A percentile compares a stretch with the other conserved stretches of the same genome.
These are phyloP conservation scores for Trichosanthes truncata DNA, from an alignment of 306 rosid species.

Conservation along the genomic window DNA sequence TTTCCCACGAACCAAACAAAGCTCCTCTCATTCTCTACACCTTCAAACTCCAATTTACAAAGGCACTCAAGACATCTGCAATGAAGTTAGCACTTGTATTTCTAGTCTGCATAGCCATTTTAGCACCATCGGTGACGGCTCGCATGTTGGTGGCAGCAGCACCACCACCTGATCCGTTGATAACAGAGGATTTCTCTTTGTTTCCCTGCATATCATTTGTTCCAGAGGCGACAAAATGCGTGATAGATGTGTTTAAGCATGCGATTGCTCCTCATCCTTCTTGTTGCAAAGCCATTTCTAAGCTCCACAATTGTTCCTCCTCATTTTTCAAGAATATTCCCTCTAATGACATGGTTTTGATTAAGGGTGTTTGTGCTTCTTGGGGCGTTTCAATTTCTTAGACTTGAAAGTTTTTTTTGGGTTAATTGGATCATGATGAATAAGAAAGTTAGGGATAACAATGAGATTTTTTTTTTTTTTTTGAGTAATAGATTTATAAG, in stretches of 20 bases:
- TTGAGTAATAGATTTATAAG: no score
- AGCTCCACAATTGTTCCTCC: not conserved
- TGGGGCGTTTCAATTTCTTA: not conserved
- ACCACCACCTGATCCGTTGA: not conserved
- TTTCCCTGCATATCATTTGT: not conserved
- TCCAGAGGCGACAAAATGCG: not conserved
- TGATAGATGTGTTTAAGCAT: not conserved
- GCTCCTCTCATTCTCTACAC: no score
- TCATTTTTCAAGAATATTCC: not conserved
- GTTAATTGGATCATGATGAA: no score
- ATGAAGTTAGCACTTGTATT: not conserved
- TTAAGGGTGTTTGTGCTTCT: not conserved
- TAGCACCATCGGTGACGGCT: not conserved
- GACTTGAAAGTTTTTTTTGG: no score
- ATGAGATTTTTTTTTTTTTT: no score
- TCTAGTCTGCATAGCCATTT: not conserved
- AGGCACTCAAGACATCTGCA: not conserved
- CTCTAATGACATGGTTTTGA: not conserved
- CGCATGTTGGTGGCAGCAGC: not conserved
- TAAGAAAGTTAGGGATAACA: no score
- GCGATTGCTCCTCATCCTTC: not conserved
- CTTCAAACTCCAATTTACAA: no score
- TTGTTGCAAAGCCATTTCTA: not conserved
- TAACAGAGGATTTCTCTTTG: not conserved
- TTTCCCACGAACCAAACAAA: no score